phyloP scores from a whole-genome alignment of 495 filamentous ascomycete species.

The Talaromyces nanjingensis region DNA sequence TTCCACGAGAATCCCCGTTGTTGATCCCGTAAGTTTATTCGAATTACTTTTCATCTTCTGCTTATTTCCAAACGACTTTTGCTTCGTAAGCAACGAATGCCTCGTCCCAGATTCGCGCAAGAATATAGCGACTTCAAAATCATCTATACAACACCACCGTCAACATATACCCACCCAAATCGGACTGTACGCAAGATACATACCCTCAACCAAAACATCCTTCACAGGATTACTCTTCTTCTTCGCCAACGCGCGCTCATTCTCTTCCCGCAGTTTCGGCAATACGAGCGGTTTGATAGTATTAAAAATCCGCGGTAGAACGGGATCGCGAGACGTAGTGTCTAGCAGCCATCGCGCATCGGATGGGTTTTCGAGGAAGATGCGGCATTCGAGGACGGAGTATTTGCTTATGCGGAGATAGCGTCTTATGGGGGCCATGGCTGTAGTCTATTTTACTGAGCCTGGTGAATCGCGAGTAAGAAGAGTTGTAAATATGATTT shows the following conservation, averaged over 20 bases:
- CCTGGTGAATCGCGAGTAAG: too few relatives aligned
- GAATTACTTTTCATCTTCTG: slow-evolving; percentile 42
- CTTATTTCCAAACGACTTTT: slow-evolving; percentile 61
- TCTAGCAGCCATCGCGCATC: slow-evolving; percentile 76
- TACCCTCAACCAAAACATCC: slow-evolving; percentile 81
- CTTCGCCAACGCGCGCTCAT: slow-evolving; percentile 50
- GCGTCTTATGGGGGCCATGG: slow-evolving; percentile 75
- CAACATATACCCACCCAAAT: slow-evolving; percentile 8
- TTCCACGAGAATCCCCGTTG: slow-evolving; percentile 30
- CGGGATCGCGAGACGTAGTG: slow-evolving; percentile 53
- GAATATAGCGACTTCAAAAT: slow-evolving; percentile 92
- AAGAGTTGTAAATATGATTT: neutral
- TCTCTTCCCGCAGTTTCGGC: slow-evolving; percentile 86
- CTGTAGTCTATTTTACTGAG: neutral
- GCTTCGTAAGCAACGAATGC: slow-evolving; percentile 79
- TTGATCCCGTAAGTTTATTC: slow-evolving; percentile 42
- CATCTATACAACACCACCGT: slow-evolving; percentile 49
- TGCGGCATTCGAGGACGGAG: slow-evolving; percentile 88
- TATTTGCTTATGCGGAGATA: slow-evolving; percentile 81
- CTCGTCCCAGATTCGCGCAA: slow-evolving; percentile 81
- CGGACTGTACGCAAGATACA: neutral
- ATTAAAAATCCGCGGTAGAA: slow-evolving; percentile 74
- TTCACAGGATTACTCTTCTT: slow-evolving; percentile 68
- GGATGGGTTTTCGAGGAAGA: slow-evolving; percentile 87
- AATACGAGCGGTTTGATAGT: slow-evolving; percentile 77